Base-by-base conservation (phyloP, 2,329 filamentous ascomycete species). In the Amauroascus verrucosus region DNA sequence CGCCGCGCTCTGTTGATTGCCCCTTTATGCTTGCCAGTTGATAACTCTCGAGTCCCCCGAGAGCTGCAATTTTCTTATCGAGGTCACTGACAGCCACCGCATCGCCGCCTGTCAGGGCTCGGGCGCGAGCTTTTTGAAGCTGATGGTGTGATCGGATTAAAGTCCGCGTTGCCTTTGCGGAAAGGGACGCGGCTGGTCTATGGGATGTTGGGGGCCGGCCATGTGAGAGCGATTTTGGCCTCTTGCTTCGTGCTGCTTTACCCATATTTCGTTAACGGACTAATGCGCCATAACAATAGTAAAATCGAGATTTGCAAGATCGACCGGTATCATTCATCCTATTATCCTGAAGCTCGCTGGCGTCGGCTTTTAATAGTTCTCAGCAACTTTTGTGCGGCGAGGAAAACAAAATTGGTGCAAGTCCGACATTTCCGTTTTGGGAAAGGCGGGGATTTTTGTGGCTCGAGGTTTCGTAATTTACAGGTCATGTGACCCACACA, bases 1-100 rank as follows among this genome's bases (percentile, higher is more conserved):
- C 81, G 32, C 81, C 81, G 9, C 81, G 75, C 37, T 78, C 74
- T 30, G 71, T 70, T 3, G 78, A 78, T 62, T 84, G 81, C 0
- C 81, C 81, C 48, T 77, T 75, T 56, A 78, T 80, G 67, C 80
- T 83, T 45, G 81, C 81, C 44, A 75, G 71, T 64, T 84, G 81
- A 59, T 84, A 84, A 22, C 70, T 72, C 58, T 78, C 69, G 50
- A 84, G 65, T 0, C 81, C 81, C 6, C 81, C 81, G 48, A 77
- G 73, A n/a, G 70, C 68, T 20, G 75, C 69, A 53, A 84, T 79
- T 51, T 77, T 68, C 16, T 64, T 63, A 53, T 75, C 67, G 13
- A 83, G 64, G 14, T 68, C 63, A 30, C 64, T 61, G 20, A 74
- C 72, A 28, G 68, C 62, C 16, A 62, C 62, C 26, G 68, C 63